These are phyloP conservation scores for Wakefieldia striispora DNA, from an alignment of 768 basidiomycete genomes.

Conservation along the genomic window DNA sequence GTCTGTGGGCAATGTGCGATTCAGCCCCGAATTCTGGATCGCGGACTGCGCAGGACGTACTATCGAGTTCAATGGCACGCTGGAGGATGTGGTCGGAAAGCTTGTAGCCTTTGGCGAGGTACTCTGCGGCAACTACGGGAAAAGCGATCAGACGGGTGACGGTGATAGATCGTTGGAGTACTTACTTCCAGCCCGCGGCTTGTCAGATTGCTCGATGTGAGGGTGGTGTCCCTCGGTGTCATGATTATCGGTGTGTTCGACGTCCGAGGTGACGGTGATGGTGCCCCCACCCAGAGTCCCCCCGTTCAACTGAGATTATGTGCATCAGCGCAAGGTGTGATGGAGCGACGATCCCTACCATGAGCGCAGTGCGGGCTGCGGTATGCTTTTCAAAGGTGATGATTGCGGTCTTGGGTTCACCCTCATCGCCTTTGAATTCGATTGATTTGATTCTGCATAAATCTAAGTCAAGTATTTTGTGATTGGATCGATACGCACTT, in stretches of 20 bases:
- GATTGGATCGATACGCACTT: constrained; percentile 43
- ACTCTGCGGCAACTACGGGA: constrained; percentile 80
- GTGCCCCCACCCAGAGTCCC: constrained; percentile 72
- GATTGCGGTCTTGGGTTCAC: constrained; percentile 48
- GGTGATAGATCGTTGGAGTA: constrained; percentile 1
- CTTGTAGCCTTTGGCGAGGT: constrained; percentile 85
- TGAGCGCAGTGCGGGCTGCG: constrained; percentile 82
- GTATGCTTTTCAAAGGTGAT: constrained; percentile 83
- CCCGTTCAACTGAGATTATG: constrained; percentile 56
- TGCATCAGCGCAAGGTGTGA: neutral
- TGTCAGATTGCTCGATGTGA: constrained; percentile 77
- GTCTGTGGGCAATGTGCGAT: constrained; percentile 36
- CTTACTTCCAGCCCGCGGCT: constrained; percentile 84
- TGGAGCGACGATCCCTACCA: constrained; percentile 43
- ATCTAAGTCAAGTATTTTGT: neutral
- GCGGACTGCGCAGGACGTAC: constrained; percentile 34
- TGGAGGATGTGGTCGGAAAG: constrained; percentile 78
- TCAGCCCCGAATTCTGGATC: neutral
- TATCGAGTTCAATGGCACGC: constrained; percentile 77
- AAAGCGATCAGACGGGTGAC: neutral
- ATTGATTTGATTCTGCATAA: constrained; percentile 60
- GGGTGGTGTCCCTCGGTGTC: constrained; percentile 34
- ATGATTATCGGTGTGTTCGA: constrained; percentile 54
- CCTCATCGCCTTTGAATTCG: constrained; percentile 46
- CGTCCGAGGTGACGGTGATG: constrained; percentile 70